Evolutionary conservation across 2,329 filamentous ascomycete species (phyloP), one percentile per base, ranked within the genome.

Genomic region (Paecilomyces sp.): DNA sequence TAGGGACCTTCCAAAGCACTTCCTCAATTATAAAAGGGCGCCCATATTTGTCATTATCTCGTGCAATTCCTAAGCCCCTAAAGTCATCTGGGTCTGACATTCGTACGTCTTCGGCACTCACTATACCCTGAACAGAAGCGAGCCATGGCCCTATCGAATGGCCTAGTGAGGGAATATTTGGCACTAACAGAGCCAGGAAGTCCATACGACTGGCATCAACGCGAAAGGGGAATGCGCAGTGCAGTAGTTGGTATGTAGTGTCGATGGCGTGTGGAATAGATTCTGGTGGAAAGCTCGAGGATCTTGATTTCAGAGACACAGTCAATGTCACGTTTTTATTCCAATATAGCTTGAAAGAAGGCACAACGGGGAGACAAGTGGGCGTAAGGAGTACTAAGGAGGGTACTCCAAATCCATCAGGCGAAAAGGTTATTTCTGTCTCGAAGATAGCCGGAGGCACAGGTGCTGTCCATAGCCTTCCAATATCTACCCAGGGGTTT

Each of bases 401-500:
- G 12, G 62, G 57, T 34, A 67, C 56, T 18, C 54, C 60, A 24
- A 64, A 55, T 6, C 41, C 12, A 54, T 57, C 55, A 31, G 61
- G 55, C 13, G 54, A 54, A 53, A 71, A 63, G n/a, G 57, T 59
- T 22, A 72, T 59, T 5, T 58, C 55, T 6, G 58, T 67, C 31
- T 64, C 64, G 57, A 64, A 63, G 3, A 69, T 18, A 47, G 15
- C 18, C 9, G n/a, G 63, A 2, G 57, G 54, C 11, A 58, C 31
- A 22, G 60, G 47, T 15, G 55, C 55, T 56, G 60, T 54, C 70
- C 73, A 75, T n/a, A 60, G 57, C 36, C 63, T 62, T 30, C 75
- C 68, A 62, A 79, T 57, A 8, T 65, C 62, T 15, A 65, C 52
- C 77, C 77, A 80, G 0, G 76, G 75, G 60, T 76, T 69, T 6